Conservation (phyloP, 176 grass and related monocot genomes). For the Cenchrus fungigraminus region DNA sequence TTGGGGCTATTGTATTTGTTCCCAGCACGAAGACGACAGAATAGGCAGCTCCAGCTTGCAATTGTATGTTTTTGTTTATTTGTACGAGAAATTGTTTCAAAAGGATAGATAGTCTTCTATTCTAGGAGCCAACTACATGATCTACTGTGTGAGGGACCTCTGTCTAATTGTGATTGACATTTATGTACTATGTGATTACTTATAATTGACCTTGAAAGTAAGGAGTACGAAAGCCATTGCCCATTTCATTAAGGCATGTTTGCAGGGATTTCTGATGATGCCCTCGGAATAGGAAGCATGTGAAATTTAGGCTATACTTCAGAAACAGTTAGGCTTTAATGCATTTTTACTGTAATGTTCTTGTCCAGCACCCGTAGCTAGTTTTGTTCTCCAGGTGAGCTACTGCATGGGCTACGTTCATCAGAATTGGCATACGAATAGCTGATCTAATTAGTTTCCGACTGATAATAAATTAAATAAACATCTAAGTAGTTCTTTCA, state of each 20-base stretch:
- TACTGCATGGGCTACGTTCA: no score
- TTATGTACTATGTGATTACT: not conserved
- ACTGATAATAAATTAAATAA: not conserved
- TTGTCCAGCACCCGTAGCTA: no score
- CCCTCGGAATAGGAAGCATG: no score
- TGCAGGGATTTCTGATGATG: not conserved
- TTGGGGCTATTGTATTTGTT: slow-evolving; percentile 27
- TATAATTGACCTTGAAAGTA: no score
- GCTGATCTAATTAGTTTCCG: not conserved
- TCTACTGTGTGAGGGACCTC: not conserved
- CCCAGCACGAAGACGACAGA: not conserved
- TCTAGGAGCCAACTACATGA: not conserved
- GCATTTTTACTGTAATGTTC: no score
- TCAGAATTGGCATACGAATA: not conserved
- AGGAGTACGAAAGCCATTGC: no score
- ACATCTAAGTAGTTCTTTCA: not conserved
- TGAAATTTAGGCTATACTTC: no score
- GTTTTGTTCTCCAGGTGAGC: no score
- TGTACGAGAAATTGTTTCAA: not conserved
- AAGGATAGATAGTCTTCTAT: not conserved
- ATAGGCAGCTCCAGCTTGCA: not conserved
- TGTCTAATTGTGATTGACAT: not conserved
- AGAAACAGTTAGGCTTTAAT: no score
- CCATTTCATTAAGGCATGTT: not conserved
- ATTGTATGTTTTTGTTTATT: not conserved